Conservation (phyloP, 2,329 filamentous ascomycete species). For the Graphilbum sp. region DNA sequence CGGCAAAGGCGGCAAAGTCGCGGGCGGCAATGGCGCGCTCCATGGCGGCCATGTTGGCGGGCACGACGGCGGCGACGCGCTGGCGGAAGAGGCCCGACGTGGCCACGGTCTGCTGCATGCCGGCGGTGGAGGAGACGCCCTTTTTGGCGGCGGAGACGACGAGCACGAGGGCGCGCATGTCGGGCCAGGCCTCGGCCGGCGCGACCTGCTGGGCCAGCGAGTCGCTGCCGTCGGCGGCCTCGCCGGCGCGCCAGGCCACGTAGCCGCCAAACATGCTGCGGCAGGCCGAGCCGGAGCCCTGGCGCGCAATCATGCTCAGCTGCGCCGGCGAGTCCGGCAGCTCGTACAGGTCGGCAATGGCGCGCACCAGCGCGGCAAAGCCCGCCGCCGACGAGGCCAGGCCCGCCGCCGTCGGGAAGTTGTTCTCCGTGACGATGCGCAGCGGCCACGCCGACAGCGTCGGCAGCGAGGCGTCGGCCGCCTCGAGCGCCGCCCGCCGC, state of each 20-base stretch:
- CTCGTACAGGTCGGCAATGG: conserved; percentile 82
- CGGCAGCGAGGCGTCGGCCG: conserved; percentile 54
- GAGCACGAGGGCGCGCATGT: conserved; percentile 83
- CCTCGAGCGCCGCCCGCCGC: conserved; percentile 62
- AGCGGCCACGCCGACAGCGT: conserved; percentile 64
- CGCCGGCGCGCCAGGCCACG: conserved; percentile 82
- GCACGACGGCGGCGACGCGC: conserved; percentile 57
- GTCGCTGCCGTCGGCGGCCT: conserved; percentile 62
- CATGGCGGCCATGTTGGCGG: conserved; percentile 13
- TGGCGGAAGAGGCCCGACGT: conserved; percentile 78
- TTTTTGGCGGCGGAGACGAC: conserved; percentile 92
- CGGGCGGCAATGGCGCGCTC: conserved; percentile 20
- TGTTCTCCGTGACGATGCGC: conserved; percentile 88
- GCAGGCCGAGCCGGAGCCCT: conserved; percentile 90
- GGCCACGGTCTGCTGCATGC: conserved; percentile 93
- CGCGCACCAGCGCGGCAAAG: conserved; percentile 58
- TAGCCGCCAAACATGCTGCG: conserved; percentile 88
- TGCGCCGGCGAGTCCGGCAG: conserved; percentile 68
- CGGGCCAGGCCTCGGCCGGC: conserved; percentile 79
- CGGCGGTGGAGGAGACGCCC: conserved; percentile 77
- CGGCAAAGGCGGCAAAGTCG: conserved; percentile 76
- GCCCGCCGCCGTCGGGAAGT: conserved; percentile 95
- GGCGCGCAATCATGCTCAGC: conserved; percentile 75
- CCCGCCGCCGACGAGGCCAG: conserved; percentile 58
- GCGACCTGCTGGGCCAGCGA: conserved; percentile 80